Conservation (phyloP, 805 yeast species). For the Candida verbasci region DNA sequence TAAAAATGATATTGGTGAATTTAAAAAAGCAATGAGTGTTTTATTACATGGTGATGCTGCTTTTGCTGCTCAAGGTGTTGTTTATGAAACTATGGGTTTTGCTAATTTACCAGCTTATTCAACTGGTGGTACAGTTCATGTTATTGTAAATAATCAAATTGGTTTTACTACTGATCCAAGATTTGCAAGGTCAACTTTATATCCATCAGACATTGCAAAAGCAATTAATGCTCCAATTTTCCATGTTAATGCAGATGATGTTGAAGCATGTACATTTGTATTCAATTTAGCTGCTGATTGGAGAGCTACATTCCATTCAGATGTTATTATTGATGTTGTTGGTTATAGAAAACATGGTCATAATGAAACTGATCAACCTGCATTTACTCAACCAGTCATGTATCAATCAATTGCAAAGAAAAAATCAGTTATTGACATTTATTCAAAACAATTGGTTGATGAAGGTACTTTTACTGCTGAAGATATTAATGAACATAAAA, state of each 20-base stretch:
- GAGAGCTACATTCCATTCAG: conserved; percentile 95
- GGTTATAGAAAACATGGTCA: conserved; percentile 99
- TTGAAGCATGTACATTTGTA: conserved; percentile 86
- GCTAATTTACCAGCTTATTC: conserved; percentile 88
- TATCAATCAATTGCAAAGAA: conserved; percentile 86
- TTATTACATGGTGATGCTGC: conserved; percentile 99
- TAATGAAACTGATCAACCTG: conserved; percentile 99
- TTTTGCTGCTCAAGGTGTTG: conserved; percentile 98
- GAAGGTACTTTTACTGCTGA: conserved; percentile 89
- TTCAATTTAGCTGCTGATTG: conserved; percentile 98
- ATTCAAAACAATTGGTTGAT: conserved; percentile 68
- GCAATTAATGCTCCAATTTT: conserved; percentile 96
- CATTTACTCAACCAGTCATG: conserved; percentile 98
- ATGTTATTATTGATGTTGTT: conserved; percentile 93
- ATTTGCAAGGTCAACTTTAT: conserved; percentile 94
- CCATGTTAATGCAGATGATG: conserved; percentile 99
- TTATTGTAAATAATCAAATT: conserved; percentile 95
- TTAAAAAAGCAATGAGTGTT: conserved; percentile 84
- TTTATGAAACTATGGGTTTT: conserved; percentile 97
- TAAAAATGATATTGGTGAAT: conserved; percentile 80
- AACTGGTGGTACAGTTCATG: conserved; percentile 97
- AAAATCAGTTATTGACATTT: conserved; percentile 83
- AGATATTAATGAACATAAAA: conserved; percentile 92
- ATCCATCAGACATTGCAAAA: conserved; percentile 97
- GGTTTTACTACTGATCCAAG: conserved; percentile 99